Base-by-base conservation (phyloP, 2,329 filamentous ascomycete genomes). In the Alternaria angustiovoidea region DNA sequence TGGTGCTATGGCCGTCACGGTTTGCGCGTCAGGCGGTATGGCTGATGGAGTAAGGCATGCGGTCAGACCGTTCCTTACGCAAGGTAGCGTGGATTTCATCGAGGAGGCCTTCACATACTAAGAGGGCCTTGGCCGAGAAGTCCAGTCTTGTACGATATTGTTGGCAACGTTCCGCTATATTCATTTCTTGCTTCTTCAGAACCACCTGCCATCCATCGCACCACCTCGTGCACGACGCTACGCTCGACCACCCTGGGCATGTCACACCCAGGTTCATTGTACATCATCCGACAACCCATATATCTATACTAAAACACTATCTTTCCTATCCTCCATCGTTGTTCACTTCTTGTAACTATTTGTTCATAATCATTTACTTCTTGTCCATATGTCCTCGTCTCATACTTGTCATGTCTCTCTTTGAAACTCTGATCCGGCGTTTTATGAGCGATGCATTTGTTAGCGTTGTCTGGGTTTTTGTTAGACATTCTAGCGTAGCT, bases 71-170 rank as follows among this genome's bases (percentile, higher is more conserved):
- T 80, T 83, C 62, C 81, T 86, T 28, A 79, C 81, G 24, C 84
- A 84, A 7, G 85, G 83, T 38, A 80, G 80, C 51, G 76, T 89
- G 8, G 87, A 89, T 76, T 89, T 89, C 75, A 81, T 87, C 20
- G 88, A 90, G 73, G 88, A 90, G 78, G 85, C 86, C 39, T 90
- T 89, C 76, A 89, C 87, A 2, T 89, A 88, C 80, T 89, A 60
- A 66, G 54, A 30, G 18, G 24, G 20, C 28, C 30, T 44, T 30
- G 12, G 20, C 51, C 32, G 9, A 24, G 20, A 42, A 24, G 11
- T 24, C 39, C 20, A 42, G 39, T 24, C 39, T 42, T 20, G 20
- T 34, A 51, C 24, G 22, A 57, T 51, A 42, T 26, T 46, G 30
- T 53, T 51, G 44, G 44, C 44, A 48, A 48, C 18, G 44, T 34